A percentile compares a stretch with the other conserved stretches of the same genome.
Evolutionary conservation across 2,329 filamentous ascomycete species (phyloP).

Genomic region (Fusarium secorum): DNA sequence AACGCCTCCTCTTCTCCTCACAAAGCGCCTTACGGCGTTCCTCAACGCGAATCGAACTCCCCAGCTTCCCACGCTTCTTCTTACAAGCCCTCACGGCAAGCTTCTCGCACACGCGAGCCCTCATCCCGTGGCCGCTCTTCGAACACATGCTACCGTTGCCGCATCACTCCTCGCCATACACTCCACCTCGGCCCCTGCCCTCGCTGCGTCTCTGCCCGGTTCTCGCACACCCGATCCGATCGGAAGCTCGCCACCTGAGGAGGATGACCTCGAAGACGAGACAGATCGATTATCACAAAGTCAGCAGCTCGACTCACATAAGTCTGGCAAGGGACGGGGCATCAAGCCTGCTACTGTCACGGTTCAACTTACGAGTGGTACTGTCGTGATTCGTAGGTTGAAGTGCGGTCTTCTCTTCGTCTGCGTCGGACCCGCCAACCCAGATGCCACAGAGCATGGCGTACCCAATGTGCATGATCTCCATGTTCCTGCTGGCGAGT

Average conservation of each 20-base stretch:
- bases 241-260: constrained; percentile 38
- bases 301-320: constrained; percentile 35
- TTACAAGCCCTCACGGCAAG: constrained; percentile 68
- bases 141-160: constrained; percentile 70
- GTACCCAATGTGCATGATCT: constrained; percentile 29
- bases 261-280: constrained; percentile 39
- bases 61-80: constrained; percentile 65
- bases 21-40: constrained; percentile 69
- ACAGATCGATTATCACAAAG: constrained; percentile 39
- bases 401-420: constrained; percentile 69
- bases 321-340: constrained; percentile 25
- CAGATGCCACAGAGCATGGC: constrained; percentile 36
- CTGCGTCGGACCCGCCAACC: constrained; percentile 61
- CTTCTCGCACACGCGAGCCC: constrained; percentile 68
- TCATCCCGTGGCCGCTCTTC: constrained; percentile 63
- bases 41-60: constrained; percentile 65
- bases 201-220: constrained; percentile 54
- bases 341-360: constrained; percentile 58
- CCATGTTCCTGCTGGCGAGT: constrained; percentile 42
- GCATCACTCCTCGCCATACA: constrained; percentile 69
- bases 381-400: constrained; percentile 66
- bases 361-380: constrained; percentile 65
- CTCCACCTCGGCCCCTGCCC: constrained; percentile 52
- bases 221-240: constrained; percentile 43
- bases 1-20: constrained; percentile 68